Evolutionary conservation across 768 basidiomycete species (phyloP), one percentile per base, ranked within the genome.

Genomic region (Tylopilus intermedius): DNA sequence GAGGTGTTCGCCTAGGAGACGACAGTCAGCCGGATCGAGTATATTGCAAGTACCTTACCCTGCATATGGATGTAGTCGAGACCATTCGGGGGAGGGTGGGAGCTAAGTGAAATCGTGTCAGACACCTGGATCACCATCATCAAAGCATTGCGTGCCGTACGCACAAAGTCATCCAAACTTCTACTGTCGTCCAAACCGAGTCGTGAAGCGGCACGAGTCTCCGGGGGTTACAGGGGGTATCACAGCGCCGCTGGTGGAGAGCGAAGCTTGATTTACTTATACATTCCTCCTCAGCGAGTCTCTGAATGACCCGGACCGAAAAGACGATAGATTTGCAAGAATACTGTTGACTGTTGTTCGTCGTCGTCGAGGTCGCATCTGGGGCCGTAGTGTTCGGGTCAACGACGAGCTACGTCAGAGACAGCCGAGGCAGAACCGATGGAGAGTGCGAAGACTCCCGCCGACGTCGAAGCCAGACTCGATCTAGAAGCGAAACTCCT

Each of bases 231-330:
- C 10, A 26, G 53, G 30, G n/a, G 49, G 44, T 1, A 57, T 45
- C 14, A 24, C 33, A 43, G 53, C 43, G 29, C 41, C 56, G 4
- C 24, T 62, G 22, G 54, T 45, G 27, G 57, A 44, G 33, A 57
- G 52, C 10, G 66, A 41, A 8, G 41, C 8, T 24, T 66, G 64
- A 22, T 63, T 58, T 24, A 24, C 24, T 24, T 24, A 3, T 2
- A 59, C 62, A 21, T 64, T 30, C 30, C 30, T 30, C 57, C 62
- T 62, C 15, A 68, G 30, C 26, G 67, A 71, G 53, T 68, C 67
- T 27, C 67, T 62, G 46, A 71, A 68, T 21, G 71, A 33, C 2
- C 67, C 67, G 24, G 67, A 65, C 32, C 67, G 67, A 48, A 68
- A 68, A 37, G 67, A 54, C 15, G 66, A 58, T 5, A 68, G 46